These are phyloP conservation scores for Porphyrellus sp. DNA, from an alignment of 1,284 basidiomycete genomes.

Conservation along the genomic window DNA sequence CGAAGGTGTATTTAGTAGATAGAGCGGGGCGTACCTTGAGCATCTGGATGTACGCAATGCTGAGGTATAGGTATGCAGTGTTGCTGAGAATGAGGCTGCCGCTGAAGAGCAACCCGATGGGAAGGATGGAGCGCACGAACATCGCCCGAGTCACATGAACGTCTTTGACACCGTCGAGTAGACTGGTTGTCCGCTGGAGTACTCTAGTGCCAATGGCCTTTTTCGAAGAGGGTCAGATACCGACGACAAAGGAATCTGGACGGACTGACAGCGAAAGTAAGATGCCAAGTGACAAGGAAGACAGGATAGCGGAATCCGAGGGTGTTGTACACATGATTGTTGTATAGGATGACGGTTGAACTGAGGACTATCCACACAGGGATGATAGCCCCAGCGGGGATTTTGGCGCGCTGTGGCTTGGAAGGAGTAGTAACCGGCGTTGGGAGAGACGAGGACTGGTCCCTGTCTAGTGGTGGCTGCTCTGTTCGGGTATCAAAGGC, in stretches of 20 bases:
- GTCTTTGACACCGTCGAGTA: constrained; percentile 89
- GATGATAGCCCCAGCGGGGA: constrained; percentile 69
- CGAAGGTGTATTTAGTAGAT: not conserved
- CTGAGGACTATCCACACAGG: constrained; percentile 90
- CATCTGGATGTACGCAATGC: constrained; percentile 96
- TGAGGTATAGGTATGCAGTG: constrained; percentile 90
- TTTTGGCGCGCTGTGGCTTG: constrained; percentile 22
- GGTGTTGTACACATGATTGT: constrained; percentile 87
- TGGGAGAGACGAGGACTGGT: constrained; percentile 21
- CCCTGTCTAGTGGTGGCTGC: constrained; percentile 1
- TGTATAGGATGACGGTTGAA: constrained; percentile 93
- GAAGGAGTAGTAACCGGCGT: constrained; percentile 26
- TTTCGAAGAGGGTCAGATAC: not conserved
- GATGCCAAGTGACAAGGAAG: constrained; percentile 86
- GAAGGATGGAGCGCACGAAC: constrained; percentile 87
- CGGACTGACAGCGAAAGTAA: constrained; percentile 72
- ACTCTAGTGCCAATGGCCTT: constrained; percentile 88
- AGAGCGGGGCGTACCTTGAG: constrained; percentile 65
- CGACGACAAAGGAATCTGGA: not conserved
- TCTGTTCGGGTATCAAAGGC: constrained; percentile 1
- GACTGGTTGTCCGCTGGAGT: constrained; percentile 81
- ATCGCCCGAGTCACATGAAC: constrained; percentile 81
- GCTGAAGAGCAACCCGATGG: constrained; percentile 91
- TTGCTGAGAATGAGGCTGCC: constrained; percentile 91
- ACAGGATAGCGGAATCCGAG: constrained; percentile 84